Conservation (phyloP, 345 rosid genomes). For the Reutealis trisperma region DNA sequence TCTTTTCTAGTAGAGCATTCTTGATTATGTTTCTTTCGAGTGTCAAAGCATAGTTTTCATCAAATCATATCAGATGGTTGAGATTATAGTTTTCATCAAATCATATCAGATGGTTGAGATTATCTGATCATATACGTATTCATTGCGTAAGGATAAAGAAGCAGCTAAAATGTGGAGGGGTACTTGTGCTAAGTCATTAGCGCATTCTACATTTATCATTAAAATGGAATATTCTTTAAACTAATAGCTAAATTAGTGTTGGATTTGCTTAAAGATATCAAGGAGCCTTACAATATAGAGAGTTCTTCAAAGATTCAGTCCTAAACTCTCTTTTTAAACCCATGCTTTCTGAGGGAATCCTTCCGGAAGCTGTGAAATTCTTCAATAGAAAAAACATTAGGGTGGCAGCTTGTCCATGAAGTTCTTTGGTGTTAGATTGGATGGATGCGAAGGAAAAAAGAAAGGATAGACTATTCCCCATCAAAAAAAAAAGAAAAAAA, state of each 20-base stretch:
- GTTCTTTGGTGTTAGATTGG: constrained; percentile 17
- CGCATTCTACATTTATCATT: background rate
- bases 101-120: constrained; percentile 3
- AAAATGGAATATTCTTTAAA: constrained; percentile 17
- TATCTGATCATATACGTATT: background rate
- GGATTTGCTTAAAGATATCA: background rate
- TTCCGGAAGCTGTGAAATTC: constrained; percentile 25
- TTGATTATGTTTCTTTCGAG: background rate
- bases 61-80: background rate
- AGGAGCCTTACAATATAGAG: background rate
- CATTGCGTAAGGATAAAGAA: background rate
- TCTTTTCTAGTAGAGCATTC: background rate
- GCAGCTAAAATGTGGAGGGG: background rate
- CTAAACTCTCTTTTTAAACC: background rate
- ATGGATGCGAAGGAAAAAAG: constrained; percentile 18
- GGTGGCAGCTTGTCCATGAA: constrained; percentile 25
- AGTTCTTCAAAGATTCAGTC: background rate
- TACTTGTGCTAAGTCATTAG: background rate
- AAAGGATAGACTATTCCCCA: constrained; percentile 22
- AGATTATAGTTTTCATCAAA: constrained; percentile 1
- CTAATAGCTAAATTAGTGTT: background rate
- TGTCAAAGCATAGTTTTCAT: background rate
- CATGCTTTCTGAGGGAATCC: constrained; percentile 19
- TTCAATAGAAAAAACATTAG: background rate
- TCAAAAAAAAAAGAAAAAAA: background rate